A percentile compares a stretch with the other conserved stretches of the same genome.
phyloP scores from a whole-genome alignment of 2,329 filamentous ascomycete genomes.

The Fusarium tricinctum region DNA sequence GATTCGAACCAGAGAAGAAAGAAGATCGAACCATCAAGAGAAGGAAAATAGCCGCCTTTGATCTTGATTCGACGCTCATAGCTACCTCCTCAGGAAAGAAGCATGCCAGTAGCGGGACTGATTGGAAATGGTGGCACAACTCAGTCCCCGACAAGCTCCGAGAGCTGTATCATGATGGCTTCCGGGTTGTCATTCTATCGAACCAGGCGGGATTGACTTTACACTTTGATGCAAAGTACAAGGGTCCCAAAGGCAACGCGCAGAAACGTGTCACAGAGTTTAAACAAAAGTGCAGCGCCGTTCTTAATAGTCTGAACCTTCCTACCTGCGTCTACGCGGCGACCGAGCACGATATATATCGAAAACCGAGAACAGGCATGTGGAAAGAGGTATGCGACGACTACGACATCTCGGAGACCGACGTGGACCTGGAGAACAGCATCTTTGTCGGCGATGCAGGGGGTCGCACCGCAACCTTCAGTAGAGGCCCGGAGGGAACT shows the following conservation, averaged over 20 bases:
- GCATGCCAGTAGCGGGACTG: conserved; percentile 76
- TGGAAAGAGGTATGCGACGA: conserved; percentile 77
- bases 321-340: conserved; percentile 88
- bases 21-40: conserved; percentile 54
- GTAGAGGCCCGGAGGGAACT: conserved; percentile 39
- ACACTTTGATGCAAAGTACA: conserved; percentile 77
- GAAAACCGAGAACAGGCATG: conserved; percentile 92
- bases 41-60: conserved; percentile 78
- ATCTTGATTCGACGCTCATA: conserved; percentile 90
- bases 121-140: conserved; percentile 96
- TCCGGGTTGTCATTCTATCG: conserved; percentile 82
- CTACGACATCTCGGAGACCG: conserved; percentile 67
- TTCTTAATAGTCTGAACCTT: conserved; percentile 80
- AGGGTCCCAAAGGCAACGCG: conserved; percentile 67
- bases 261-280: conserved; percentile 81
- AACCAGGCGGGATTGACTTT: conserved; percentile 90
- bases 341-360: conserved; percentile 82
- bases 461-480: conserved; percentile 64
- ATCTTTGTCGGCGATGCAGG: conserved; percentile 93
- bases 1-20: conserved; percentile 67
- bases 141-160: conserved; percentile 77
- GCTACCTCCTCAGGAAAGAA: conserved; percentile 83
- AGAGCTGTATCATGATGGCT: conserved; percentile 78
- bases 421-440: conserved; percentile 77
- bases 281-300: conserved; percentile 80